Percentiles rank a stretch among this genome's conserved stretches.
These are phyloP conservation scores for Typha latifolia DNA, from an alignment of 176 grass and related monocot species.

Conservation along the genomic window DNA sequence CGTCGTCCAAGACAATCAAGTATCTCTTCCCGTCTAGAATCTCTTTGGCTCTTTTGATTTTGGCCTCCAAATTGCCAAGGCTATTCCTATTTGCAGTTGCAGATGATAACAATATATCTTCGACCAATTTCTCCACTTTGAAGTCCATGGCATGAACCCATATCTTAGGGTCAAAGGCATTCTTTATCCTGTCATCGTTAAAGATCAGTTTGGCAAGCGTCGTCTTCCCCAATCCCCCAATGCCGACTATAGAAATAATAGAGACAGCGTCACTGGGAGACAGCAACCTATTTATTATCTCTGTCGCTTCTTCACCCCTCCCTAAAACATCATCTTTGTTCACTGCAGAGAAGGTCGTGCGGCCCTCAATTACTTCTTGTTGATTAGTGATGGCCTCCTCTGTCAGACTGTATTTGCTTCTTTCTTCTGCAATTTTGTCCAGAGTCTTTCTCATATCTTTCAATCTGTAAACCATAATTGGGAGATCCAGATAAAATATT, in stretches of 20 bases:
- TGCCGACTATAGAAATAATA: constrained; percentile 34
- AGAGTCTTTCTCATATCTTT: no score
- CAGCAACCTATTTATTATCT: constrained; percentile 15
- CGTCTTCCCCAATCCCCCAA: constrained; percentile 37
- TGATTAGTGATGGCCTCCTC: no score
- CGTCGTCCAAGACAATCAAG: constrained; percentile 27
- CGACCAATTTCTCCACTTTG: constrained; percentile 17
- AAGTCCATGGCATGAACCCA: constrained; percentile 27
- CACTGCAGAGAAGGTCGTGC: no score
- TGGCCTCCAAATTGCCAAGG: no score
- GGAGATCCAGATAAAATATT: no score
- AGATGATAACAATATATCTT: constrained; percentile 7
- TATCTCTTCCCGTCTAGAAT: constrained; percentile 26
- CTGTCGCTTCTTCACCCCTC: constrained; percentile 25
- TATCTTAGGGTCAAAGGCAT: constrained; percentile 22
- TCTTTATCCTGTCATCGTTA: constrained; percentile 22
- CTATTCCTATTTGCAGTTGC: neutral
- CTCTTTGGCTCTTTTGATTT: no score
- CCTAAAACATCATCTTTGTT: no score
- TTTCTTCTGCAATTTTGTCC: no score
- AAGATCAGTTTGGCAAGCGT: no score
- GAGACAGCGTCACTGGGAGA: neutral
- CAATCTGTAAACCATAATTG: no score
- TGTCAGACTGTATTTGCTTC: no score
- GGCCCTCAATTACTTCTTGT: no score